These are phyloP conservation scores for Backusella tuberculispora DNA, from an alignment of 192 early-diverging fungal genomes.

Conservation along the genomic window DNA sequence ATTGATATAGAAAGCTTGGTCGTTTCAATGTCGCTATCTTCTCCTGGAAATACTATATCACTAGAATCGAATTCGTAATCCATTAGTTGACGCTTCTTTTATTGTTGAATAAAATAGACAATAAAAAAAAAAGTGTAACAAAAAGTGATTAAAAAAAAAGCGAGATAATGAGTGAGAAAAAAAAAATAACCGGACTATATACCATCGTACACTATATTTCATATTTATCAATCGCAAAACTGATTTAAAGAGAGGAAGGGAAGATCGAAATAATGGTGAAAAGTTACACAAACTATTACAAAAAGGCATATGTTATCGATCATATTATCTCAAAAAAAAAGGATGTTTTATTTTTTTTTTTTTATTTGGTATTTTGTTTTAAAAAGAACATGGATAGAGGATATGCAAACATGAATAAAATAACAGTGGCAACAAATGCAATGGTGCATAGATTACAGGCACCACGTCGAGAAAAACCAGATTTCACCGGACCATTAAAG, in stretches of 20 bases:
- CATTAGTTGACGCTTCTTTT: conserved; percentile 4
- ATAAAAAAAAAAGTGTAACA: background rate
- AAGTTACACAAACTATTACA: background rate
- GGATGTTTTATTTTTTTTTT: background rate
- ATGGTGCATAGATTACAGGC: conserved; percentile 15
- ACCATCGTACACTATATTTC: background rate
- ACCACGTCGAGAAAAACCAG: conserved; percentile 9
- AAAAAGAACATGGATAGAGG: background rate
- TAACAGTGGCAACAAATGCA: conserved; percentile 12
- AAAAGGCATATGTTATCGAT: background rate
- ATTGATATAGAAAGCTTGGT: conserved; percentile 22
- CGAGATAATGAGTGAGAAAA: background rate
- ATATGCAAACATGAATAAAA: conserved; percentile 16
- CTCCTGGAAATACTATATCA: conserved; percentile 33
- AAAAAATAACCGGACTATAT: background rate
- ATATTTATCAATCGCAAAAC: background rate
- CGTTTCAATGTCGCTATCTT: background rate
- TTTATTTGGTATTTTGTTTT: conserved; percentile 13
- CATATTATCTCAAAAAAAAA: conserved; percentile 5
- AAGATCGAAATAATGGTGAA: background rate
- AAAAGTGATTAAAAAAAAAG: background rate
- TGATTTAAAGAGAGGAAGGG: background rate
- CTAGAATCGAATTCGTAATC: conserved; percentile 31
- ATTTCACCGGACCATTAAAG: background rate
- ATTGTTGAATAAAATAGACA: background rate